Base-by-base conservation (phyloP, 148 eudicot species). In the Dysphania ambrosioides region DNA sequence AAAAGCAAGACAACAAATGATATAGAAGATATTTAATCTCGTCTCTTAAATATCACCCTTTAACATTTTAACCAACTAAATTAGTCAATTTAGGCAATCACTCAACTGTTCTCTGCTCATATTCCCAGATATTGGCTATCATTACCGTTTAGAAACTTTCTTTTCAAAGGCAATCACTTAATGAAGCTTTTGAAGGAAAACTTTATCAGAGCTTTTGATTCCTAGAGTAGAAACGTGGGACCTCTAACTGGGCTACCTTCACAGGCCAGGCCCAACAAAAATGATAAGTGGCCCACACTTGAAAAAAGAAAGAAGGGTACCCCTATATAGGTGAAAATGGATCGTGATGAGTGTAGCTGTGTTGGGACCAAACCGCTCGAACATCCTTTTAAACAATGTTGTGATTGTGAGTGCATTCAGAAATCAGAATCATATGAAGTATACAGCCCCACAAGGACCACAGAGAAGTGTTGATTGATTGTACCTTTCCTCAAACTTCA, bases 321-420 rank as follows among this genome's bases (percentile, higher is more conserved):
- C 40, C 21, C 66, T 15, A 9, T 1, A 12, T 47, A 62, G 32
- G 66, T 30, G 24, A 66, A 38, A 66, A 66, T 21, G 23, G 26
- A 6, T 40, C 29, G 23, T 12, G 23, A 21, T 41, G 35, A 36
- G 69, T 38, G 23, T 65, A 7, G 47, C 13, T 42, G 40, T 4
- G 40, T 36, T 4, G 40, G 40, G 53, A 47, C 18, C 18, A 47
- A 47, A 47, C 42, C 30, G 40, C 49, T 66, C 11, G 0, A 66
- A 38, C 70, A 66, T 66, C 70, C 38, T 66, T 66, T 36, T 66
- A 49, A n/a, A 66, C 70, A 66, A 38, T 19, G 38, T 38, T 66
- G 70, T 66, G 47, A 19, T 13, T 47, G 16, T 47, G 53, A 47
- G 51, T 66, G 70, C 70, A 66, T 66, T 66, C 70, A 66, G 18